Percentiles rank a stretch among this genome's conserved stretches.
Conservation (phyloP, 2,329 filamentous ascomycete genomes). For the Fusarium piperis region DNA sequence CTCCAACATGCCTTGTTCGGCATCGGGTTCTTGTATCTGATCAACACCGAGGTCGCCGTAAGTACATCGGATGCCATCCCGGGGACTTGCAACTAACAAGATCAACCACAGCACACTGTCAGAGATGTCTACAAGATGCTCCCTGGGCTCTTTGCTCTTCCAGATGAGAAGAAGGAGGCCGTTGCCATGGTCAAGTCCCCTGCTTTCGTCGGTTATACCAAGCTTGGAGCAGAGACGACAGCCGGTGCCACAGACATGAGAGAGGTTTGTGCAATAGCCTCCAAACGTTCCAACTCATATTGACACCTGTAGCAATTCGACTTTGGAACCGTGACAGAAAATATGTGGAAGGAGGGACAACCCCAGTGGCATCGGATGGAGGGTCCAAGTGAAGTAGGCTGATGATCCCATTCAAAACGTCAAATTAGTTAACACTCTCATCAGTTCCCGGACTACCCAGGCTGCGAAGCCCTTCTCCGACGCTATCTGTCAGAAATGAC, state of each 20-base stretch:
- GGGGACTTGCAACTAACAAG: neutral
- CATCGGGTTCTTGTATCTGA: neutral
- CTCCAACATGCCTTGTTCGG: slow-evolving; percentile 2
- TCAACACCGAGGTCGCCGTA: slow-evolving; percentile 5
- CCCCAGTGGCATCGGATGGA: slow-evolving; percentile 1
- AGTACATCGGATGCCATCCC: neutral
- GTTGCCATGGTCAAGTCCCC: slow-evolving; percentile 7
- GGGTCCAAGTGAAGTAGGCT: neutral
- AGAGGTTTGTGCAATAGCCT: neutral
- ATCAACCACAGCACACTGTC: neutral
- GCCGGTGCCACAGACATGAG: slow-evolving; percentile 5
- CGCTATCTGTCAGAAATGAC: slow-evolving; percentile 1
- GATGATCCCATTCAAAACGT: neutral
- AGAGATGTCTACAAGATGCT: neutral
- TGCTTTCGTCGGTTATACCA: slow-evolving; percentile 1
- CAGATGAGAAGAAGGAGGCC: neutral
- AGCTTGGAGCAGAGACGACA: neutral
- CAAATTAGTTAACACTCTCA: neutral
- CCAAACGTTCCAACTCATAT: neutral
- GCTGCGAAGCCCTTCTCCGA: neutral
- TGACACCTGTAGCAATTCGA: neutral
- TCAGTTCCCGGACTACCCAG: neutral
- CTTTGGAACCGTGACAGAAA: neutral
- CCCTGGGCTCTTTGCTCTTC: neutral
- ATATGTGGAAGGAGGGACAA: neutral